A percentile compares a stretch with the other conserved stretches of the same genome.
Conservation (phyloP, 2,329 filamentous ascomycete genomes). For the Mycosphaerella arachidis region DNA sequence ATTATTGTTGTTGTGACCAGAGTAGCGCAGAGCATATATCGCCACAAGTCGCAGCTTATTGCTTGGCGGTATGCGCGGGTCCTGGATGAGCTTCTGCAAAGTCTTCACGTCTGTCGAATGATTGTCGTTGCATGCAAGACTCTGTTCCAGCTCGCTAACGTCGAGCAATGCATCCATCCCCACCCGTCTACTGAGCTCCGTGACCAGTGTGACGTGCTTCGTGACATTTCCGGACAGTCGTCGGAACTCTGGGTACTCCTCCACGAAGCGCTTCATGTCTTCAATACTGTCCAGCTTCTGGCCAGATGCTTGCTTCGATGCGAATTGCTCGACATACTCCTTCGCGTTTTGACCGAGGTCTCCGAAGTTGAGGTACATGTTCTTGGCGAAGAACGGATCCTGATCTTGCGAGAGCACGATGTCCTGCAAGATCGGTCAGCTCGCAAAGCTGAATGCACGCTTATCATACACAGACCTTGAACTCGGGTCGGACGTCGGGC, state of each 20-base stretch:
- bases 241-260: conserved; percentile 96
- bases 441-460: not conserved
- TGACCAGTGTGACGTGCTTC: conserved; percentile 94
- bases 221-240: conserved; percentile 97
- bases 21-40: conserved; percentile 90
- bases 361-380: conserved; percentile 98
- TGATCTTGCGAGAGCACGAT: conserved; percentile 95
- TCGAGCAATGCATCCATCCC: conserved; percentile 84
- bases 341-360: conserved; percentile 95
- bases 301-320: conserved; percentile 93
- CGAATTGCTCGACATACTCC: conserved; percentile 97
- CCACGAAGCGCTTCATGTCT: conserved; percentile 99
- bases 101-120: conserved; percentile 88
- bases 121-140: conserved; percentile 93
- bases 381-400: conserved; percentile 98
- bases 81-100: conserved; percentile 80
- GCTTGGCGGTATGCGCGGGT: conserved; percentile 68
- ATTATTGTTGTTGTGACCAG: conserved; percentile 77
- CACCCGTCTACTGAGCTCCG: conserved; percentile 84
- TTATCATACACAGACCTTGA: conserved; percentile 20
- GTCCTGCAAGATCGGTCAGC: conserved; percentile 50
- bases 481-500: conserved; percentile 30
- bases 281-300: conserved; percentile 94
- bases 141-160: conserved; percentile 95
- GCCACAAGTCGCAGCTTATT: conserved; percentile 88